These are phyloP conservation scores for Alliaria petiolata DNA, from an alignment of 345 rosid species.

Conservation along the genomic window DNA sequence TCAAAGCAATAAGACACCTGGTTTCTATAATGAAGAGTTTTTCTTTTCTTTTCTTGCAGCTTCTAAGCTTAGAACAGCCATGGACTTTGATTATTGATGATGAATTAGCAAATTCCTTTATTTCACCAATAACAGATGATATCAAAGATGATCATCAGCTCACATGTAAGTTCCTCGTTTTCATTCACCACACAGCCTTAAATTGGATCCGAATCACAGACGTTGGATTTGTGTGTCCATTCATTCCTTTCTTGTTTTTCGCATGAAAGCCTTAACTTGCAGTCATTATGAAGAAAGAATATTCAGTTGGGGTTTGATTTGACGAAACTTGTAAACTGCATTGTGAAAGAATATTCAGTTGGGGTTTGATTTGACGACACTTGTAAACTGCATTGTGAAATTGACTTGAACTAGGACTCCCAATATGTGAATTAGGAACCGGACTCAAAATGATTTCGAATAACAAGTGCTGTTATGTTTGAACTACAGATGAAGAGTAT, in stretches of 20 bases:
- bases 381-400: background rate
- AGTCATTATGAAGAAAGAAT: background rate
- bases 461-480: background rate
- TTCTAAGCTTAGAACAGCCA: slow-evolving; percentile 58
- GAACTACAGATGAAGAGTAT: slow-evolving; percentile 65
- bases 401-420: background rate
- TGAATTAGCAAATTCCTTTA: slow-evolving; percentile 86
- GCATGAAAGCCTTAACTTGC: background rate
- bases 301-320: background rate
- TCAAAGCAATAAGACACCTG: background rate
- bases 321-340: background rate
- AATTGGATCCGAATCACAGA: too few relatives aligned
- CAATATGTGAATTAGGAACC: background rate
- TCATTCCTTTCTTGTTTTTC: too few relatives aligned
- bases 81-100: slow-evolving; percentile 86
- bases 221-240: too few relatives aligned
- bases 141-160: slow-evolving; percentile 84
- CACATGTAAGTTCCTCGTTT: slow-evolving; percentile 52
- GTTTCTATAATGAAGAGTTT: background rate
- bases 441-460: background rate
- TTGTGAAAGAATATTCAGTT: background rate
- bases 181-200: too few relatives aligned
- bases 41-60: slow-evolving; percentile 42
- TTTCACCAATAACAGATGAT: slow-evolving; percentile 75
- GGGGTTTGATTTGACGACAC: background rate